Percentiles rank a stretch among this genome's conserved stretches.
These are phyloP conservation scores for Aspergillus ellipticus DNA, from an alignment of 495 filamentous ascomycete genomes.

Conservation along the genomic window DNA sequence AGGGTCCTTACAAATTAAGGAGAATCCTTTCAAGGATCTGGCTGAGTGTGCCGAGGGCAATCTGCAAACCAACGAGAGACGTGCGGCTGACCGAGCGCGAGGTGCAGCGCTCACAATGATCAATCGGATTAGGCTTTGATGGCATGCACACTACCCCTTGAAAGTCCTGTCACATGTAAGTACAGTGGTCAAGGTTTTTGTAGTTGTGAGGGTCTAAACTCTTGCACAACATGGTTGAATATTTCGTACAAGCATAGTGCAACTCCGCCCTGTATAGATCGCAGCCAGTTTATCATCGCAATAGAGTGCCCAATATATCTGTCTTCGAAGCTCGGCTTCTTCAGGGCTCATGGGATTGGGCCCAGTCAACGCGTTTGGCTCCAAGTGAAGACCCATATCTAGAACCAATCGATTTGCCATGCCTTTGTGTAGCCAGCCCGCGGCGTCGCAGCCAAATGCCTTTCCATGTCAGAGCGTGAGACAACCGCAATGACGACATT, in stretches of 20 bases:
- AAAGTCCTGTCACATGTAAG: neutral
- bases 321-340: conserved; percentile 28
- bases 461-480: conserved; percentile 1
- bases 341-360: conserved; percentile 14
- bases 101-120: neutral
- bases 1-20: neutral
- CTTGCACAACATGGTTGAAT: no score
- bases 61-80: neutral
- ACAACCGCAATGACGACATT: neutral
- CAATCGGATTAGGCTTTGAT: neutral
- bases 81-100: neutral
- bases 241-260: conserved; percentile 30
- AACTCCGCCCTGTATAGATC: conserved; percentile 30
- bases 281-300: conserved; percentile 30
- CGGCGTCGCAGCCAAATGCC: conserved; percentile 28
- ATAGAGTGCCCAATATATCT: conserved; percentile 31
- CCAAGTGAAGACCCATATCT: conserved; percentile 31
- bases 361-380: conserved; percentile 20
- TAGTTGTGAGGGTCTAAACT: neutral
- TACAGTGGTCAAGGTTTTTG: neutral
- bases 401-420: conserved; percentile 26
- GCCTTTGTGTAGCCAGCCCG: conserved; percentile 28
- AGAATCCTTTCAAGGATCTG: neutral
- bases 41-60: neutral
- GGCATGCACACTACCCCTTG: neutral